Base-by-base conservation (phyloP, 495 filamentous ascomycete genomes). In the Pyrenula massariospora region DNA sequence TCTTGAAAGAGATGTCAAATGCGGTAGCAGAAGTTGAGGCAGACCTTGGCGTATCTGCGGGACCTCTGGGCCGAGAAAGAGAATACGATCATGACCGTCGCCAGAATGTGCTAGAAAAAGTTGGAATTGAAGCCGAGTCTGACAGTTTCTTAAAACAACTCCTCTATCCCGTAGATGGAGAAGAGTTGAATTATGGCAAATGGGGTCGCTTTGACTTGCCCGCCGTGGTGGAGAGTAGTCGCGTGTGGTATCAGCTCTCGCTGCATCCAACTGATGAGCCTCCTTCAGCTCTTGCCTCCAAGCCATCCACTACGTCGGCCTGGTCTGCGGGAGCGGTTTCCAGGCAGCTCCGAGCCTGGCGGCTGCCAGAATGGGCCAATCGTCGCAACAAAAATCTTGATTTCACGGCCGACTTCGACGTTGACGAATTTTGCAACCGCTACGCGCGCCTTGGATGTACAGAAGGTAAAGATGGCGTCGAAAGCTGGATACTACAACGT, bases 241-340 rank as follows among this genome's bases (percentile, higher is more conserved):
- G 93, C 58, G 87, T 91, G 5, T 98, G 93, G 93, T 95, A 95
- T 71, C 93, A 98, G 61, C 81, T 98, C 3, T 86, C 84, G 20
- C 75, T 97, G 12, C 90, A 96, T 60, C 94, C 93, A 0, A 95
- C 88, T 2, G 94, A 97, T 61, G 89, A 95, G 22, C 76, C 82
- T 1, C 88, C 88, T 2, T 82, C 83, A 10, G 83, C 76, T 56
- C 71, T 96, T 50, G 82, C 83, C 2, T 68, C 77, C 10, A 70
- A 84, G 21, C 75, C 78, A 0, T 79, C 82, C 0, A 73, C 80
- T 15, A 84, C 78, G 5, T 81, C 85, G 15, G 79, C 85, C 1
- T 98, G 93, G 93, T 92, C 90, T 22, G 94, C 93, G 12, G 88
- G 88, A 22, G 84, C 86, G 1, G 89, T 97, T 1, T 97, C 94